phyloP scores from a whole-genome alignment of 306 rosid species.

The Cucumis hystrix region DNA sequence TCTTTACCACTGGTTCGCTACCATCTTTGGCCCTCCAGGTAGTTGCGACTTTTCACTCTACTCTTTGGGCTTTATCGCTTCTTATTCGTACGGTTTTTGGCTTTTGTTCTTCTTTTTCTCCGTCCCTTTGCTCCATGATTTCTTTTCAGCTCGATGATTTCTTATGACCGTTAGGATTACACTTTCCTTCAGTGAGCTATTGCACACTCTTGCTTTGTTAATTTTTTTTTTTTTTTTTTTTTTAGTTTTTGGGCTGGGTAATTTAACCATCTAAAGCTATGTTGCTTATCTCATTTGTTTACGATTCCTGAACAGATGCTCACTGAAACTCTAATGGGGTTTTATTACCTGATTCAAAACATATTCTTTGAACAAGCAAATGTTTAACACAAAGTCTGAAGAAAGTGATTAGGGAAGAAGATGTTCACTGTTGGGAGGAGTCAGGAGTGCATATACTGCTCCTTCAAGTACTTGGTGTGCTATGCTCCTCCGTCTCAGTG shows the following conservation, averaged over 20 bases:
- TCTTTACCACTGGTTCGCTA: constrained; percentile 90
- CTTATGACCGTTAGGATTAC: not conserved
- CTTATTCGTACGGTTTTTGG: too few relatives aligned
- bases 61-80: too few relatives aligned
- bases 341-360: not conserved
- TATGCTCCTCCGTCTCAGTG: not conserved
- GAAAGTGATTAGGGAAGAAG: not conserved
- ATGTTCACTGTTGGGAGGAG: not conserved
- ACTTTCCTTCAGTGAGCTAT: not conserved
- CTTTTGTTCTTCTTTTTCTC: not conserved
- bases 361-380: not conserved
- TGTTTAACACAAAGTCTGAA: not conserved
- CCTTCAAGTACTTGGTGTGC: not conserved
- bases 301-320: not conserved
- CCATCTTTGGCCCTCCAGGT: constrained; percentile 67
- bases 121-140: not conserved
- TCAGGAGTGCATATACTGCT: not conserved
- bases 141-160: not conserved
- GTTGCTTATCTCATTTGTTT: not conserved
- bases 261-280: not conserved
- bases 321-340: not conserved
- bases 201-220: not conserved
- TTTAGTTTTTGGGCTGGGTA: not conserved
- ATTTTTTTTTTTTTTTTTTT: not conserved
- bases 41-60: not conserved